Conservation (phyloP, 192 early-diverging fungal species). For the Spinellus fusiger region DNA sequence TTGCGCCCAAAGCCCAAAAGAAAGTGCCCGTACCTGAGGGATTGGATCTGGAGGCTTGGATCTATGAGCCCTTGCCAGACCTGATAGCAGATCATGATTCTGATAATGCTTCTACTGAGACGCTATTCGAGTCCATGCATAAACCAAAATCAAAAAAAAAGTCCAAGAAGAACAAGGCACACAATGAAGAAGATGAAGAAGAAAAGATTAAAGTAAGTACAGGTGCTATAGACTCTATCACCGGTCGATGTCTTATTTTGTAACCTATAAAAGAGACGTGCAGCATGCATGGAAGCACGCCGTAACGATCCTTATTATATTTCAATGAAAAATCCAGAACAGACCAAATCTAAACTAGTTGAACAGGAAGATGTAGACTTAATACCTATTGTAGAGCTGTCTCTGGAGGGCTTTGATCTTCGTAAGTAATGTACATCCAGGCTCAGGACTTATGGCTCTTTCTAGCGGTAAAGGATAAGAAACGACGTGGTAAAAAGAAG, state of each 20-base stretch:
- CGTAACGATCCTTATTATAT: constrained; percentile 68
- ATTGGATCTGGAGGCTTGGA: constrained; percentile 78
- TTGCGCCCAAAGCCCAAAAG: constrained; percentile 83
- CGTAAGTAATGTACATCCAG: neutral
- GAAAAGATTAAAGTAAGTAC: constrained; percentile 36
- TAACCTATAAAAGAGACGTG: constrained; percentile 35
- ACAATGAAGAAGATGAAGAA: constrained; percentile 44
- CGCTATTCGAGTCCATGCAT: constrained; percentile 5
- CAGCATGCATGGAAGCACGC: constrained; percentile 39
- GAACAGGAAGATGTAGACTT: constrained; percentile 60
- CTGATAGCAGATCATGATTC: constrained; percentile 21
- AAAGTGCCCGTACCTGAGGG: constrained; percentile 86
- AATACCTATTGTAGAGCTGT: constrained; percentile 76
- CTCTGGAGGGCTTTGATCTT: constrained; percentile 46
- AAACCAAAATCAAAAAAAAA: constrained; percentile 20
- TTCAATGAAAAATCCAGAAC: constrained; percentile 33
- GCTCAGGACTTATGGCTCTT: neutral
- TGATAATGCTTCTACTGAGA: constrained; percentile 8
- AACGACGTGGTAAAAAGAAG: constrained; percentile 30
- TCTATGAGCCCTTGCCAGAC: constrained; percentile 62
- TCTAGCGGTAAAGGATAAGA: constrained; percentile 22
- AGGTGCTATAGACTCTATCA: neutral
- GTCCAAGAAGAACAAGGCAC: constrained; percentile 12
- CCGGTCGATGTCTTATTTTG: neutral
- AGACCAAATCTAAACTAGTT: constrained; percentile 23